Evolutionary conservation across 164 flowering plant species (phyloP).

Genomic region (Vitis cinerea): DNA sequence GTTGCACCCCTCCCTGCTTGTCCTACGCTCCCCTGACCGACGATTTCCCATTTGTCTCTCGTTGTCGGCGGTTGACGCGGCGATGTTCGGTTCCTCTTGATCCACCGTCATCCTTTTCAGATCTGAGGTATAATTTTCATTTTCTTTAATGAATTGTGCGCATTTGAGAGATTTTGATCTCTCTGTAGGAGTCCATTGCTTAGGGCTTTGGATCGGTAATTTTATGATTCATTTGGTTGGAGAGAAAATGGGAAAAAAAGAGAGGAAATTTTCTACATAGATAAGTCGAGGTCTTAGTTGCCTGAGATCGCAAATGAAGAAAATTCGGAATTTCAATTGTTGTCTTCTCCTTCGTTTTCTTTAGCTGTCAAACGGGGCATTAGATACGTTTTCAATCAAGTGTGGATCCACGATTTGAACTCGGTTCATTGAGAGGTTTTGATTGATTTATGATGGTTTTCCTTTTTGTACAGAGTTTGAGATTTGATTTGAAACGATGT

Average conservation of each 20-base stretch:
- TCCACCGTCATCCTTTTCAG: constrained; percentile 15
- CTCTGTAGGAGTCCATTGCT: not conserved
- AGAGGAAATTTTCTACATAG: too few relatives aligned
- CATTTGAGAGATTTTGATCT: too few relatives aligned
- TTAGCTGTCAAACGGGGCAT: too few relatives aligned
- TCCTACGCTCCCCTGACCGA: not conserved
- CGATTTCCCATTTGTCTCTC: not conserved
- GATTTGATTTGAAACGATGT: constrained; percentile 41
- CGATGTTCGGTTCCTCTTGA: constrained; percentile 6
- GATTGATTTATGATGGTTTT: not conserved
- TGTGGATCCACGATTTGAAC: too few relatives aligned
- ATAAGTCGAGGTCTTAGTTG: too few relatives aligned
- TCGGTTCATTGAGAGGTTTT: too few relatives aligned
- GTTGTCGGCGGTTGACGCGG: not conserved
- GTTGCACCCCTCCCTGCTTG: not conserved
- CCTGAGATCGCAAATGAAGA: too few relatives aligned
- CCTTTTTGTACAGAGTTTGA: not conserved
- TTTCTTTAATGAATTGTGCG: not conserved
- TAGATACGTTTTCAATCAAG: too few relatives aligned
- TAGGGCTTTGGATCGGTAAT: not conserved
- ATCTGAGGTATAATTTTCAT: constrained; percentile 30
- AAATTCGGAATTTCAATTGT: too few relatives aligned
- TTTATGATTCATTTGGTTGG: too few relatives aligned
- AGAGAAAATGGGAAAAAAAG: too few relatives aligned
- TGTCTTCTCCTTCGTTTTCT: too few relatives aligned